Base-by-base conservation (phyloP, 2,329 filamentous ascomycete species). In the Phialophora chinensis region DNA sequence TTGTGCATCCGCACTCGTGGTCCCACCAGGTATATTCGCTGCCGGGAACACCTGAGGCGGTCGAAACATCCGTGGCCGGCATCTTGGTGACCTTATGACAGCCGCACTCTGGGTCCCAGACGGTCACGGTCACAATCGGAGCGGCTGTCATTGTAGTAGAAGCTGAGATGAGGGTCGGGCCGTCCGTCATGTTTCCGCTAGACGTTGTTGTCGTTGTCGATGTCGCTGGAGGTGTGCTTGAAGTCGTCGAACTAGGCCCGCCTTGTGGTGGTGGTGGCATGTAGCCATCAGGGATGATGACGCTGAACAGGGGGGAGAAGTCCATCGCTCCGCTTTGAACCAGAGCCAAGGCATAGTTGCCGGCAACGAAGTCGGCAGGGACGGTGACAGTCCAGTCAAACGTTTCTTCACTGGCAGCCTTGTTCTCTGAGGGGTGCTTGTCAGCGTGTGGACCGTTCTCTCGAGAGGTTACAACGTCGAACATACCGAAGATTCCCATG, bases 21-120 rank as follows among this genome's bases (percentile, higher is more conserved):
- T 71, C 69, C 25, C 60, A 71, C 69, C 69, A 71, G 31, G 66
- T 68, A 38, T 70, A 70, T 53, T 61, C 57, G 17, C 63, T 66
- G 23, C 66, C 66, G 14, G 63, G 53, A 8, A 63, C 31, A 5
- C 59, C 59, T 38, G 59, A 62, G 42, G 35, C 62, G 52, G 67
- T 63, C 14, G 67, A 58, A 14, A 52, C 49, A n/a, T 66, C 65
- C 1, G 52, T 49, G 12, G 61, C 59, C 12, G 65, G 61, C 12
- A 69, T 50, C 27, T 60, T 62, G 2, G 67, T 62, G 3, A 62
- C 71, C 58, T 69, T 71, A 11, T 58, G 61, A 66, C 70, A 72
- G 25, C 66, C 65, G 54, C 70, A 72, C 8, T 62, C 63, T 4
- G 62, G 35, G n/a, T 69, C 69, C 58, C 60, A 67, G 49, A 69